Conservation (phyloP, 257 asterid species). For the Lithospermum erythrorhizon region DNA sequence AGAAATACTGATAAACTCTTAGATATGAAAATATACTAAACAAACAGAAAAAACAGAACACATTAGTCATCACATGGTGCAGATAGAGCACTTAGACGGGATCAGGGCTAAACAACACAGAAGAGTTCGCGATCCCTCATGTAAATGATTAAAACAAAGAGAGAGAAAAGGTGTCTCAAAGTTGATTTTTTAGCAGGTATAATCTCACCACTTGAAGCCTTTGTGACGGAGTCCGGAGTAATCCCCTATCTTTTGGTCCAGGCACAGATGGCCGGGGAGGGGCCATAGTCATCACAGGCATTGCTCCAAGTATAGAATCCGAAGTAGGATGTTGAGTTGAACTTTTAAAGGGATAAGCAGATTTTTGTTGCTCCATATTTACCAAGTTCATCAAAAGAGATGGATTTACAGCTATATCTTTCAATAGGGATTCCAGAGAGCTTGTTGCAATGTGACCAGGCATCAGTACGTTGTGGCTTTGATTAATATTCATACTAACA, state of each 20-base stretch:
- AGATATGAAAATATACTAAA: too few relatives aligned
- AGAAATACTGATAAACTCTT: too few relatives aligned
- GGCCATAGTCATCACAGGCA: conserved; percentile 28
- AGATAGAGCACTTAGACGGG: too few relatives aligned
- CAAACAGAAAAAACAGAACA: too few relatives aligned
- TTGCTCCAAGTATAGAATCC: conserved; percentile 39
- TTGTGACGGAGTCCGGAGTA: conserved; percentile 34
- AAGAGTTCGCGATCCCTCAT: too few relatives aligned
- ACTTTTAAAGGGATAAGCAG: conserved; percentile 36
- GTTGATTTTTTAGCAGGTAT: neutral
- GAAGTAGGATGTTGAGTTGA: conserved; percentile 24
- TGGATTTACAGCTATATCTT: conserved; percentile 72
- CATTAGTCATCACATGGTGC: too few relatives aligned
- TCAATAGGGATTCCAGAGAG: conserved; percentile 49
- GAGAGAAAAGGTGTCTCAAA: neutral
- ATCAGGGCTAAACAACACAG: too few relatives aligned
- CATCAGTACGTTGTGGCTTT: conserved; percentile 22
- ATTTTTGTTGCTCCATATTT: conserved; percentile 51
- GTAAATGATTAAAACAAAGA: neutral
- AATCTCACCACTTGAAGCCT: conserved; percentile 42
- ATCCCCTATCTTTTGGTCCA: conserved; percentile 41
- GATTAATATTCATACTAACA: conserved; percentile 18
- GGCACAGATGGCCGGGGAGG: conserved; percentile 23
- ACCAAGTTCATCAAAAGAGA: conserved; percentile 61
- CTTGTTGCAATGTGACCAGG: conserved; percentile 29